These are phyloP conservation scores for Claviceps citrina DNA, from an alignment of 2,329 filamentous ascomycete species.

Conservation along the genomic window DNA sequence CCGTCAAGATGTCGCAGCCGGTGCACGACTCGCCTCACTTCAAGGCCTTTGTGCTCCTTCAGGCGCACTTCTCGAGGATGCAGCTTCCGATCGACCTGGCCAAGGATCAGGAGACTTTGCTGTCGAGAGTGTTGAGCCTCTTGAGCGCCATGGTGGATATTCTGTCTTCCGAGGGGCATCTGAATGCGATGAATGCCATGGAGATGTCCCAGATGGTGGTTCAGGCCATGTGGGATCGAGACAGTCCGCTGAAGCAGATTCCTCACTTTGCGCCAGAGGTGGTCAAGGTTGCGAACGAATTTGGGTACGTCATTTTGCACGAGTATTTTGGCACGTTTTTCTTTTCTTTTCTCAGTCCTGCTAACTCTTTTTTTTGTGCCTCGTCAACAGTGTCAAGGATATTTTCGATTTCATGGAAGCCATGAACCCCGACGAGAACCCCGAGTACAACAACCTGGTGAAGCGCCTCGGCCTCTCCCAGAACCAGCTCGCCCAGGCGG, in stretches of 20 bases:
- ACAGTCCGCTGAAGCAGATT: constrained; percentile 93
- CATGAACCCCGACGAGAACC: constrained; percentile 91
- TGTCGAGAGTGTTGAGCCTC: constrained; percentile 72
- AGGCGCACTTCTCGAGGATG: constrained; percentile 96
- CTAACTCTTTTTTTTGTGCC: not conserved
- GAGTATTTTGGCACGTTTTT: too few relatives aligned
- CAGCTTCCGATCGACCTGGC: constrained; percentile 87
- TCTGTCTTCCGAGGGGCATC: constrained; percentile 82
- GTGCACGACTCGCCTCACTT: constrained; percentile 91
- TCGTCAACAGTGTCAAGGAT: constrained; percentile 56
- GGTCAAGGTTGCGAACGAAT: constrained; percentile 67
- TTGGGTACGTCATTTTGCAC: constrained; percentile 43
- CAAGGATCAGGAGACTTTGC: constrained; percentile 83
- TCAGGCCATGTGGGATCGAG: constrained; percentile 97
- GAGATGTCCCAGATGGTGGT: constrained; percentile 99
- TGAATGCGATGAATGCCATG: constrained; percentile 98
- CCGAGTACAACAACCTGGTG: constrained; percentile 62
- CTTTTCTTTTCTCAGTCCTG: not conserved
- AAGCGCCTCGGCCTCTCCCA: constrained; percentile 66
- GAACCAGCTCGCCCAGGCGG: constrained; percentile 72
- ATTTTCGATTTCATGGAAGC: constrained; percentile 97
- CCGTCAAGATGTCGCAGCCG: constrained; percentile 83
- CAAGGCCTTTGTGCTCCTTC: constrained; percentile 92
- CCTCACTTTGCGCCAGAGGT: constrained; percentile 79
- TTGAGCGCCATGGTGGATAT: constrained; percentile 90